These are phyloP conservation scores for Fraxinus nigra DNA, from an alignment of 305 asterid genomes.

Conservation along the genomic window DNA sequence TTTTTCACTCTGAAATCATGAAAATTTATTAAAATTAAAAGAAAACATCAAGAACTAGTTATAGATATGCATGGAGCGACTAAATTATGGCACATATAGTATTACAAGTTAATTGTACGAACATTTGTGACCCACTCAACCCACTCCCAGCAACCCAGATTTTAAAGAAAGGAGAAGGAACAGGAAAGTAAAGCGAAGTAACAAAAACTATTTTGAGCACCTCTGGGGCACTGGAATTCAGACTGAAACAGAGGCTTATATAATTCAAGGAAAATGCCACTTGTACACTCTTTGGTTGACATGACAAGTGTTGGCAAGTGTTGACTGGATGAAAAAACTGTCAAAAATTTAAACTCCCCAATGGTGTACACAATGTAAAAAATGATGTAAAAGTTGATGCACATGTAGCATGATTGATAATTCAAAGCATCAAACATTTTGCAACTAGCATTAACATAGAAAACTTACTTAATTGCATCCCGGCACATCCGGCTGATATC, in stretches of 20 bases:
- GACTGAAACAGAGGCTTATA: background rate
- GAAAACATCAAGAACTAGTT: background rate
- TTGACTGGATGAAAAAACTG: background rate
- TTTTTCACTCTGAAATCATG: constrained; percentile 55
- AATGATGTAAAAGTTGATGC: background rate
- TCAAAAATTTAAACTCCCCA: background rate
- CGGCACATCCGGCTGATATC: constrained; percentile 91
- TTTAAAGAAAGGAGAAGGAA: background rate
- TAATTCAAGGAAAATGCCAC: background rate
- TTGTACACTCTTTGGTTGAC: background rate
- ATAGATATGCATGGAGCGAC: background rate
- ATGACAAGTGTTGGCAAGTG: background rate
- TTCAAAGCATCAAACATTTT: background rate
- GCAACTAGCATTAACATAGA: constrained; percentile 6
- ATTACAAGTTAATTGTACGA: background rate
- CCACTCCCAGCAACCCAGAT: background rate
- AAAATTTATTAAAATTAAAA: constrained; percentile 7
- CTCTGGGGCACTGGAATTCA: background rate
- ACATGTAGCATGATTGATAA: background rate
- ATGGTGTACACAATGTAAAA: background rate
- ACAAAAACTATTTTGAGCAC: background rate
- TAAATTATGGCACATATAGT: background rate
- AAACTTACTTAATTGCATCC: constrained; percentile 88
- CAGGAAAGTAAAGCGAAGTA: background rate
- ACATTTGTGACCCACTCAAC: background rate